These are phyloP conservation scores for Flaveria robusta DNA, from an alignment of 129 eudicot species.

Conservation along the genomic window DNA sequence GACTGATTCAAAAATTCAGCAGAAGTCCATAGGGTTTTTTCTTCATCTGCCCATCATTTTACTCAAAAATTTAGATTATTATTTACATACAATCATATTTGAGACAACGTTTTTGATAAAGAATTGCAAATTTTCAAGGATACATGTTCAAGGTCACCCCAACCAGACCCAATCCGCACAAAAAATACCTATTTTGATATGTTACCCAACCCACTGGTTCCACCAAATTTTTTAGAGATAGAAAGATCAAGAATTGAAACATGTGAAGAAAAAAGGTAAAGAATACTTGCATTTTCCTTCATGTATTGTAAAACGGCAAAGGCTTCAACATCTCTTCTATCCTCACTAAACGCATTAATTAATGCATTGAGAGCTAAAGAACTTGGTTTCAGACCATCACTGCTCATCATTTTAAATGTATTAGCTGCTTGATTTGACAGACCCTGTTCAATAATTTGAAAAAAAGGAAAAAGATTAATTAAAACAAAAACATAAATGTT, in stretches of 20 bases:
- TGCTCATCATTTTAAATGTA: slow-evolving; percentile 81
- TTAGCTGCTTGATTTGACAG: slow-evolving; percentile 87
- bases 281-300: slow-evolving; percentile 79
- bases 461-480: background rate
- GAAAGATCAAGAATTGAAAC: slow-evolving; percentile 1
- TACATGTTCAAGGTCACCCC: background rate
- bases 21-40: no score
- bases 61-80: no score
- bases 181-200: background rate
- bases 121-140: background rate
- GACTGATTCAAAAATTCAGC: no score
- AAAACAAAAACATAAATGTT: background rate
- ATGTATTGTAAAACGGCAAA: slow-evolving; percentile 86
- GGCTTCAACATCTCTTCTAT: slow-evolving; percentile 87
- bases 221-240: background rate
- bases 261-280: background rate
- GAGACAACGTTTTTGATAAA: background rate
- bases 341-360: slow-evolving; percentile 92
- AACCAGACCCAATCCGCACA: background rate
- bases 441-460: slow-evolving; percentile 52
- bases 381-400: slow-evolving; percentile 85
- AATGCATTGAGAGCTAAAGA: slow-evolving; percentile 86
- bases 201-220: background rate
- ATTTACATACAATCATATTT: no score
- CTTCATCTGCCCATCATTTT: no score